Evolutionary conservation across 208 protist genomes (phyloP).

Genomic region (Blechomonas ayalai): DNA sequence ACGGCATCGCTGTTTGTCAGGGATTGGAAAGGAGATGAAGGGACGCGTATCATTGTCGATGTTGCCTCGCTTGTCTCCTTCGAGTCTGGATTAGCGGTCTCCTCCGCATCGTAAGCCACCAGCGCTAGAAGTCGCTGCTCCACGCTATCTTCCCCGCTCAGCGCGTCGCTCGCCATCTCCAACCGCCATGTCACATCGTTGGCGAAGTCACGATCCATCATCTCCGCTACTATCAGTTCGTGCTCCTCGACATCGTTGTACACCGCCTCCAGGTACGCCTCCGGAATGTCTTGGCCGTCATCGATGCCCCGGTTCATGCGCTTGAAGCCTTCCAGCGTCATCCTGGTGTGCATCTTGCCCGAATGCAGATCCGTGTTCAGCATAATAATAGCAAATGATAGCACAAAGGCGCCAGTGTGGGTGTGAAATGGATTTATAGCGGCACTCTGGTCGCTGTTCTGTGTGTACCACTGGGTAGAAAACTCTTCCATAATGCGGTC

Average conservation of each 20-base stretch:
- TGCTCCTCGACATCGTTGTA: conserved; percentile 92
- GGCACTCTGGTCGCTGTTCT: conserved; percentile 31
- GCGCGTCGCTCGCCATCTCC: conserved; percentile 31
- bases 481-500: conserved; percentile 91
- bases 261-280: conserved; percentile 78
- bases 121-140: background rate
- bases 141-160: background rate
- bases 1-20: too few species aligned
- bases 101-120: conserved; percentile 10
- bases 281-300: conserved; percentile 86
- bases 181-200: conserved; percentile 80
- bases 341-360: conserved; percentile 89
- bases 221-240: conserved; percentile 90
- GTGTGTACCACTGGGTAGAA: conserved; percentile 68
- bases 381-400: conserved; percentile 99
- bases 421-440: conserved; percentile 80
- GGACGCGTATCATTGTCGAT: too few species aligned
- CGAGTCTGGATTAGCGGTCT: too few species aligned
- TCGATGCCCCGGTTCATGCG: conserved; percentile 96
- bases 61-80: too few species aligned
- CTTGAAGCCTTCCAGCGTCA: conserved; percentile 92
- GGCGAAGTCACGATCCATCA: conserved; percentile 67
- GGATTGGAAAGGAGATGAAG: too few species aligned
- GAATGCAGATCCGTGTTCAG: conserved; percentile 98
- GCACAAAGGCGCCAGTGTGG: conserved; percentile 84